Base-by-base conservation (phyloP, 2,329 filamentous ascomycete genomes). In the Ampelomyces quisqualis region DNA sequence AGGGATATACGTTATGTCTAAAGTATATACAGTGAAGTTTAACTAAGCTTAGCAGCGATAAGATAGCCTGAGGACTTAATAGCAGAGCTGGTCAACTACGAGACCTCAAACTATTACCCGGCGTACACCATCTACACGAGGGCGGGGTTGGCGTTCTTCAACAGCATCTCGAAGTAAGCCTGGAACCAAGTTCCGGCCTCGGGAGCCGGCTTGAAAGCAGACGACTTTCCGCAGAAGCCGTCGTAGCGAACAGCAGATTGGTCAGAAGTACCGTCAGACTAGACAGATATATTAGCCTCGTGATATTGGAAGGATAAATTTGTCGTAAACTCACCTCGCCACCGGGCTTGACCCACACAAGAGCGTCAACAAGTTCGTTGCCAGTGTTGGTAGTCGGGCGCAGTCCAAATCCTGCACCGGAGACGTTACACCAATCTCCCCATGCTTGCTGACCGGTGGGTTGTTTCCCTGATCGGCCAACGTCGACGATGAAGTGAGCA, bases 261-360 rank as follows among this genome's bases (percentile, higher is more conserved):
- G 40, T 69, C 46, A 24, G 62, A 69, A 1, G 74, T 77, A 40
- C 74, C 75, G 43, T 78, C 75, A 40, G 54, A 61, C 57, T 58
- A 26, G 5, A 23, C n/a, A 6, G 11, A 4, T 9, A 29, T 14
- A 39, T 47, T 22, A 47, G 32, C 27, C 8, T 27, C 22, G 7
- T 28, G 10, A 33, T 11, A 13, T 11, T 3, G 15, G 15, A 31
- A 5, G 18, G 11, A 11, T 9, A 22, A 7, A n/a, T n/a, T 14
- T 28, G 14, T 21, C 7, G 3, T 17, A 3, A 10, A 48, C 44
- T 28, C 48, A 59, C 56, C 46, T 78, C 76, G 38, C 74, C 75
- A 49, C 83, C 83, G 4, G 83, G 83, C 75, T 86, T 86, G 53
- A 85, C 71, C 83, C 83, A 86, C 42, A 85, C 82, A 51, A 86